phyloP scores from a whole-genome alignment of 106 monocot genomes.

The Iris macrosiphon region DNA sequence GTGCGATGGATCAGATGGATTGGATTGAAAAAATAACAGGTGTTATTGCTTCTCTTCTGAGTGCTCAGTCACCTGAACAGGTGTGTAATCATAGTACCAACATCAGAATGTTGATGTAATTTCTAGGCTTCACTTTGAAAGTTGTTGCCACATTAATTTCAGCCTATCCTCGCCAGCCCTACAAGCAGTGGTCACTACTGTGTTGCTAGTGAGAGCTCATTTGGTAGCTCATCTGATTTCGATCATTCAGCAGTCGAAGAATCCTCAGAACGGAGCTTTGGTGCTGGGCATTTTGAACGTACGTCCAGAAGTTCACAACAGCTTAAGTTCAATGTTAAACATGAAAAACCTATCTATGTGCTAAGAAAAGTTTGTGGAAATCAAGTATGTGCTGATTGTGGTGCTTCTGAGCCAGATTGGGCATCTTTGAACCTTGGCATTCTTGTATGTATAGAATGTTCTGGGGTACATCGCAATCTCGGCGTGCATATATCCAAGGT shows the following conservation, averaged over 20 bases:
- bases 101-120: neutral
- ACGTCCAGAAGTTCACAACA: conserved; percentile 45
- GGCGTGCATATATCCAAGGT: conserved; percentile 99
- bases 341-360: conserved; percentile 81
- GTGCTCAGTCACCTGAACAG: conserved; percentile 92
- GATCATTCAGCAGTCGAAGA: conserved; percentile 61
- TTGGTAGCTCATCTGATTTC: conserved; percentile 69
- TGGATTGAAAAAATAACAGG: conserved; percentile 99
- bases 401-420: conserved; percentile 88
- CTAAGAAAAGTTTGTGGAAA: conserved; percentile 80
- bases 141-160: conserved; percentile 19
- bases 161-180: conserved; percentile 60
- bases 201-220: conserved; percentile 60
- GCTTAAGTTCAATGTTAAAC: conserved; percentile 38
- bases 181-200: conserved; percentile 30
- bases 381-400: conserved; percentile 92
- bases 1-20: conserved; percentile 98
- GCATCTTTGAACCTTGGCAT: conserved; percentile 98
- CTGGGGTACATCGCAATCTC: conserved; percentile 96
- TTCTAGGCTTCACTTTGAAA: neutral
- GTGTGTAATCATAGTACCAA: conserved; percentile 21
- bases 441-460: conserved; percentile 98
- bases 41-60: conserved; percentile 94
- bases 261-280: conserved; percentile 34
- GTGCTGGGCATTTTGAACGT: conserved; percentile 45